A percentile compares a stretch with the other conserved stretches of the same genome.
These are phyloP conservation scores for Linnemannia schmuckeri DNA, from an alignment of 192 early-diverging fungal genomes.

Conservation along the genomic window DNA sequence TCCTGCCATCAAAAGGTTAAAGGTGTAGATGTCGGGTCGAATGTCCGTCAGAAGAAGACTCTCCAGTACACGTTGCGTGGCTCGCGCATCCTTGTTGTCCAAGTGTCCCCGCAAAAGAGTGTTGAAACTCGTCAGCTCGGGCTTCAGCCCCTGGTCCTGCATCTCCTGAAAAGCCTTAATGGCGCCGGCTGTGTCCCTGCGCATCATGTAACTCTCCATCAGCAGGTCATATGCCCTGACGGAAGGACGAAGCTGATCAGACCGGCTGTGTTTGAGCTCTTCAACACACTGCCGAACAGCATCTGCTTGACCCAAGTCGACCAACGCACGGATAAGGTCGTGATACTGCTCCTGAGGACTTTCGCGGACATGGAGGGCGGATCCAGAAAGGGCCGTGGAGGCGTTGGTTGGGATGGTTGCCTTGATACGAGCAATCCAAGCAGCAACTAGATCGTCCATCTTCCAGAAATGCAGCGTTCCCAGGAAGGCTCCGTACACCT, in stretches of 20 bases:
- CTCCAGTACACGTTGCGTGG: slow-evolving; percentile 37
- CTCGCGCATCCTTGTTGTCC: slow-evolving; percentile 34
- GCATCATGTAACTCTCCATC: slow-evolving; percentile 22
- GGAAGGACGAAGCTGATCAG: slow-evolving; percentile 13
- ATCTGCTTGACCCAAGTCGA: slow-evolving; percentile 18
- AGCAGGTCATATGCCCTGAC: slow-evolving; percentile 32
- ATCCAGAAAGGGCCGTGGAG: neutral
- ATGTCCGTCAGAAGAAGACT: slow-evolving; percentile 35
- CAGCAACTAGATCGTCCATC: slow-evolving; percentile 13
- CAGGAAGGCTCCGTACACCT: slow-evolving; percentile 32
- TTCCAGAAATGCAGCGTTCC: slow-evolving; percentile 40
- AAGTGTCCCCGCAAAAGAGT: slow-evolving; percentile 35
- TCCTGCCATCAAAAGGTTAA: slow-evolving; percentile 51
- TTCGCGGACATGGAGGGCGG: neutral
- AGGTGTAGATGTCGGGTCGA: slow-evolving; percentile 47
- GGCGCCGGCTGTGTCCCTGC: slow-evolving; percentile 18
- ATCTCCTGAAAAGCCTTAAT: slow-evolving; percentile 39
- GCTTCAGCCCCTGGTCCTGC: slow-evolving; percentile 24
- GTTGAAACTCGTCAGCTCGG: slow-evolving; percentile 44
- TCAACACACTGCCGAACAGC: slow-evolving; percentile 29
- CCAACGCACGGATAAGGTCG: slow-evolving; percentile 38
- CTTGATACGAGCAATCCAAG: slow-evolving; percentile 31
- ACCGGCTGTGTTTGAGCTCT: slow-evolving; percentile 30
- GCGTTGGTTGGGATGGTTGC: slow-evolving; percentile 5
- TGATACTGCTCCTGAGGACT: slow-evolving; percentile 47